Conservation (phyloP, 2,329 filamentous ascomycete species). For the Parastagonospora avenae region DNA sequence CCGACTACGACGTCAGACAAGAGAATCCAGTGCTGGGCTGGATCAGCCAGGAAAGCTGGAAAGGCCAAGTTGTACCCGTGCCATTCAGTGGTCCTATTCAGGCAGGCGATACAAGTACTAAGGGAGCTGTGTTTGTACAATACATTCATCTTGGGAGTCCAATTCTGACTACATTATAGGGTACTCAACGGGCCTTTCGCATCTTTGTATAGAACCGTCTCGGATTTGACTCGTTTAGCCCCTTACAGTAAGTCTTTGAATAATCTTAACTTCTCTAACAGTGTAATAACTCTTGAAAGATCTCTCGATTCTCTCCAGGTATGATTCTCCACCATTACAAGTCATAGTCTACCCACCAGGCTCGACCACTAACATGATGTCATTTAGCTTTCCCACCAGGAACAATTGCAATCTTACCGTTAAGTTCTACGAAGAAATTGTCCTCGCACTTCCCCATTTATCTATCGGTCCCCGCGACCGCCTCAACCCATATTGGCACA, state of each 20-base stretch:
- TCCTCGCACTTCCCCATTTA: not conserved
- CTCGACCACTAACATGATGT: not conserved
- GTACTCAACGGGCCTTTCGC: not conserved
- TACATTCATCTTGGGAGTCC: not conserved
- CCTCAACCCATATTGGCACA: not conserved
- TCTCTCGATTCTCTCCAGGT: not conserved
- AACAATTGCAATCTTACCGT: not conserved
- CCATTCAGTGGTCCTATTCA: not conserved
- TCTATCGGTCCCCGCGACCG: no score
- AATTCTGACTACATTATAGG: not conserved
- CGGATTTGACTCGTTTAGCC: not conserved
- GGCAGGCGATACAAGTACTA: not conserved
- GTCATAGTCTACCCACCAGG: not conserved
- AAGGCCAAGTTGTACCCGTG: not conserved
- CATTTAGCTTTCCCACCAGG: not conserved
- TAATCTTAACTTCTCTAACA: not conserved
- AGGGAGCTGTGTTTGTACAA: conserved; percentile 1
- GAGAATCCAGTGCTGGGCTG: not conserved
- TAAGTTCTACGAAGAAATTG: not conserved
- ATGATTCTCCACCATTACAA: not conserved
- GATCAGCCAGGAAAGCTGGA: conserved; percentile 1
- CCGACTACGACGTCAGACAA: not conserved
- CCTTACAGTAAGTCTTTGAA: conserved; percentile 1
- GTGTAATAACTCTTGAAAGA: not conserved
- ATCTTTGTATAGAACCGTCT: not conserved